A percentile compares a stretch with the other conserved stretches of the same genome.
These are phyloP conservation scores for Boletus bicolor DNA, from an alignment of 768 basidiomycete genomes.

Conservation along the genomic window DNA sequence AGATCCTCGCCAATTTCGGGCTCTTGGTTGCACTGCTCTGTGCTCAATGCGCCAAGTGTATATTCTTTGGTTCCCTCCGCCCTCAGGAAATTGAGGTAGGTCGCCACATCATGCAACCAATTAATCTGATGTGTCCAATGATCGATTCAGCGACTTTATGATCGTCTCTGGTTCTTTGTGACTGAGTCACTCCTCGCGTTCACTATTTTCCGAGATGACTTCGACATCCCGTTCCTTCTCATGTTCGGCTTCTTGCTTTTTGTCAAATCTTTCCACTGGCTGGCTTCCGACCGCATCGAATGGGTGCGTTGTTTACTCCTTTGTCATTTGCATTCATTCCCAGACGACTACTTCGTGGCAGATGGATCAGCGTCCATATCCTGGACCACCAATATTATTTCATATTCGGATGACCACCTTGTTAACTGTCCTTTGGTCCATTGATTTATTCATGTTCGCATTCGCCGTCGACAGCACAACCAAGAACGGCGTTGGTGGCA, in stretches of 20 bases:
- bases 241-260: slow-evolving; percentile 96
- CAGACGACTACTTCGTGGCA: slow-evolving; percentile 32
- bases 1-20: slow-evolving; percentile 92
- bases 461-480: slow-evolving; percentile 81
- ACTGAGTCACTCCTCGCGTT: slow-evolving; percentile 95
- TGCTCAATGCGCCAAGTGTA: slow-evolving; percentile 73
- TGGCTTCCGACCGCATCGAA: slow-evolving; percentile 92
- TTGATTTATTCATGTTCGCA: slow-evolving; percentile 74
- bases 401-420: slow-evolving; percentile 79
- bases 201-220: slow-evolving; percentile 96
- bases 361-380: slow-evolving; percentile 97
- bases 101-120: not conserved
- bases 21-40: slow-evolving; percentile 72
- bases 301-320: slow-evolving; percentile 57
- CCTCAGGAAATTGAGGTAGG: slow-evolving; percentile 89
- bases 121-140: not conserved
- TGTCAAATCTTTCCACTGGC: slow-evolving; percentile 98
- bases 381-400: slow-evolving; percentile 77
- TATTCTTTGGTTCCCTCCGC: slow-evolving; percentile 90
- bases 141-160: slow-evolving; percentile 81
- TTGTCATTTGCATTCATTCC: not conserved
- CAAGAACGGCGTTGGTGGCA: slow-evolving; percentile 77
- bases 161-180: slow-evolving; percentile 95
- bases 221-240: slow-evolving; percentile 86
- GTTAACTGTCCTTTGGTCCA: slow-evolving; percentile 68